Percentiles rank a stretch among this genome's conserved stretches.
These are phyloP conservation scores for Penicillium flavigenum DNA, from an alignment of 495 filamentous ascomycete genomes.

Conservation along the genomic window DNA sequence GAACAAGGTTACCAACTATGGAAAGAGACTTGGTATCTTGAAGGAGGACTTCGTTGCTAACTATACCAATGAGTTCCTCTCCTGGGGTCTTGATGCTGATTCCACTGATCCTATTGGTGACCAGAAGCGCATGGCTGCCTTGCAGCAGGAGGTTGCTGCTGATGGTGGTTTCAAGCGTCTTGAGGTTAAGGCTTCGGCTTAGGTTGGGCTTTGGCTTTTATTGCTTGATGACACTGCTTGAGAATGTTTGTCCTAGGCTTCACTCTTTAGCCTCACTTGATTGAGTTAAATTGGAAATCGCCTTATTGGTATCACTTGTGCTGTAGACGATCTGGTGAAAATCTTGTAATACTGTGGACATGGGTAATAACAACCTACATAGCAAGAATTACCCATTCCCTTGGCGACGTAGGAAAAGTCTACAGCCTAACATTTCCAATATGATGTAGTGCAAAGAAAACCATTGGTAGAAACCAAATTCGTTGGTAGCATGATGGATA, in stretches of 20 bases:
- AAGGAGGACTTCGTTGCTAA: constrained; percentile 58
- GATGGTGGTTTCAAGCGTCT: constrained; percentile 48
- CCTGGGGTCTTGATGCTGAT: constrained; percentile 59
- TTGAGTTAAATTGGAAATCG: background rate
- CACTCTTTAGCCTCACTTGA: constrained; percentile 22
- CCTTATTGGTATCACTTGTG: background rate
- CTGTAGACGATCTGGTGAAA: background rate
- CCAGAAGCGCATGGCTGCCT: constrained; percentile 62
- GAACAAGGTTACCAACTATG: constrained; percentile 68
- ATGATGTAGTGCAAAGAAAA: background rate
- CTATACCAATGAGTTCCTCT: constrained; percentile 65
- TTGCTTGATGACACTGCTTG: background rate
- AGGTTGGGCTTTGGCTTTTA: constrained; percentile 2
- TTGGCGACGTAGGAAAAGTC: background rate
- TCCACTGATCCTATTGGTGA: constrained; percentile 62
- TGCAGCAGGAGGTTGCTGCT: constrained; percentile 57
- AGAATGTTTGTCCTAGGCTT: constrained; percentile 4
- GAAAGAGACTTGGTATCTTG: constrained; percentile 63
- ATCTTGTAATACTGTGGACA: no score
- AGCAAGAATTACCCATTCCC: no score
- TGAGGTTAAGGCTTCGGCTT: constrained; percentile 36
- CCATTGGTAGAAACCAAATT: background rate
- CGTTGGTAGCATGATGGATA: background rate
- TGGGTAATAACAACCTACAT: no score
- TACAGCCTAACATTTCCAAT: background rate